Evolutionary conservation across 2,329 filamentous ascomycete genomes (phyloP).

Genomic region (Neofusicoccum sp.): DNA sequence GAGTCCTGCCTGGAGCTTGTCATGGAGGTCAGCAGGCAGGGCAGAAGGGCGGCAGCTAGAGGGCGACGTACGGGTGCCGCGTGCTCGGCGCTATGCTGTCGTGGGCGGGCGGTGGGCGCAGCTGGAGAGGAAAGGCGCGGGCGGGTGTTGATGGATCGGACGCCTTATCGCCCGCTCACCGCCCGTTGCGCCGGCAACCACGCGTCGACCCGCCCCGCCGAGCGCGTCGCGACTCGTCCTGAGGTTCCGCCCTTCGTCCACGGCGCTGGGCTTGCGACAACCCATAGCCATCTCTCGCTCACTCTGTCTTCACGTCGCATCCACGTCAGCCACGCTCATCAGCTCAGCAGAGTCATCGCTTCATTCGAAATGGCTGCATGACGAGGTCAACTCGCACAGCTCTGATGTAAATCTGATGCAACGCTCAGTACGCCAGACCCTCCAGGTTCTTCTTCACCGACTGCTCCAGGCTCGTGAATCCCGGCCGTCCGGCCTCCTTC

Average conservation of each 20-base stretch:
- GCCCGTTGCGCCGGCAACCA: slow-evolving; percentile 9
- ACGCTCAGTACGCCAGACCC: not conserved
- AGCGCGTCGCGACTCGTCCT: not conserved
- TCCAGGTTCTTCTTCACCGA: slow-evolving; percentile 9
- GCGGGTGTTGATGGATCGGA: not conserved
- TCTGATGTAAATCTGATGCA: not conserved
- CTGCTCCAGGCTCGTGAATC: slow-evolving; percentile 16
- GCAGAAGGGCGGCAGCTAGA: not conserved
- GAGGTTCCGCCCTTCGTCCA: too few species aligned
- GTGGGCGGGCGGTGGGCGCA: not conserved
- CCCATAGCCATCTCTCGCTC: too few species aligned
- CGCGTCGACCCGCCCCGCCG: not conserved
- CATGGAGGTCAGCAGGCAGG: slow-evolving; percentile 2
- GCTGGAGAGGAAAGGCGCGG: not conserved
- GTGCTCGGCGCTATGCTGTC: slow-evolving; percentile 6
- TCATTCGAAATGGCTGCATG: not conserved
- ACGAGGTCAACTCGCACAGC: not conserved
- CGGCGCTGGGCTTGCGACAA: too few species aligned
- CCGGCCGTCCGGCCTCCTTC: slow-evolving; percentile 6
- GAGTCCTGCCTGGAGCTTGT: slow-evolving; percentile 7
- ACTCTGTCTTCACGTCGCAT: not conserved
- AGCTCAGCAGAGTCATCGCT: not conserved
- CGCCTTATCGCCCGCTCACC: not conserved
- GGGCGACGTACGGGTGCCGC: not conserved
- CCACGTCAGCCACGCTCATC: not conserved